Evolutionary conservation across 2,329 filamentous ascomycete genomes (phyloP), one percentile per base, ranked within the genome.

Genomic region (Aspergillus phoenicis): DNA sequence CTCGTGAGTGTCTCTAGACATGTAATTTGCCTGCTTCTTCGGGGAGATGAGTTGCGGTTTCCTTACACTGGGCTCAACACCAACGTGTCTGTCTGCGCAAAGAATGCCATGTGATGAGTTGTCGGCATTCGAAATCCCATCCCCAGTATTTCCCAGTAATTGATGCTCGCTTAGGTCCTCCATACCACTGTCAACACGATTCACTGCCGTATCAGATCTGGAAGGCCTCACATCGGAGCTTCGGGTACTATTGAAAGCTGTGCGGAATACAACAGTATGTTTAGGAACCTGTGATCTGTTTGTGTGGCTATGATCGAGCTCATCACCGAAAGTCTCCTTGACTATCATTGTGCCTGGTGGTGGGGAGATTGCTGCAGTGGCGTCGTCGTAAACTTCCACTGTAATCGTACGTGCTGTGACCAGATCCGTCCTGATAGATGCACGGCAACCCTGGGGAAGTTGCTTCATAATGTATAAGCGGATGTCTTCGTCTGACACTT

Each of bases 391-490:
- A 17, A 82, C 74, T 61, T 82, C 78, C 8, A 82, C 79, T 2
- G 78, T 80, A 54, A 81, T 80, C 1, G 79, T 81, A 58, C 77
- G 77, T 7, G 79, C 75, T 3, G 77, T 80, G 51, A 80, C 67
- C 13, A 74, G 66, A 49, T 82, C 78, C 1, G 78, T 77, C 48
- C 67, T 77, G 33, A 82, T 77, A 2, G 77, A 77, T 15, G 78
- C 79, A 63, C 72, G 77, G 54, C 76, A 77, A 10, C 78, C 79
- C 39, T 63, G 71, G 36, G 76, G 79, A 30, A 77, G 71, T 60
- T 81, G 80, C 43, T 74, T 74, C 69, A 80, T 73, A 17, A 82
- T 83, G 69, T 74, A 87, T 80, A 52, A 66, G 15, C 73, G 76
- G 55, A 81, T 77, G 36, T 81, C 79, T 58, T 81, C 79, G 49